Percentiles rank a stretch among this genome's conserved stretches.
These are phyloP conservation scores for Suillus paluster DNA, from an alignment of 768 basidiomycete genomes.

Conservation along the genomic window DNA sequence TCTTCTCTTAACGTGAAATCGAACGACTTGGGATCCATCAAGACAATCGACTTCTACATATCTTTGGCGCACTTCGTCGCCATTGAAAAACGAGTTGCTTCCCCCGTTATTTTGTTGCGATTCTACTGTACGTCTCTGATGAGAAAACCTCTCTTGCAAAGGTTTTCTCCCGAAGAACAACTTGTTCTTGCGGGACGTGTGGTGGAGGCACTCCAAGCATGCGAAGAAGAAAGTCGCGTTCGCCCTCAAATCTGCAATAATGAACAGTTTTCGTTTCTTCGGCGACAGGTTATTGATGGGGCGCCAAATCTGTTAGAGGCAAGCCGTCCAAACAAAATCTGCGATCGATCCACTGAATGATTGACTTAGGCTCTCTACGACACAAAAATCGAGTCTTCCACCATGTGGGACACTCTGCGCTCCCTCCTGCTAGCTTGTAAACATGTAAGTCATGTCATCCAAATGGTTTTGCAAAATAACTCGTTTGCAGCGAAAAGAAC, in stretches of 20 bases:
- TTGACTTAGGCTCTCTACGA: conserved; percentile 22
- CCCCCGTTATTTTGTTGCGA: conserved; percentile 51
- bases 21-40: conserved; percentile 37
- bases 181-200: conserved; percentile 50
- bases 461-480: conserved; percentile 27
- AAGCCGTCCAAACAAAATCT: conserved; percentile 24
- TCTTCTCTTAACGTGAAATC: conserved; percentile 36
- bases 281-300: conserved; percentile 54
- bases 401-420: conserved; percentile 30
- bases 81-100: conserved; percentile 44
- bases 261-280: conserved; percentile 40
- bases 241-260: conserved; percentile 29
- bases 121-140: conserved; percentile 53
- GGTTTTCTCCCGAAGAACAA: conserved; percentile 48
- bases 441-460: conserved; percentile 26
- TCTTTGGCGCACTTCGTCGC: conserved; percentile 49
- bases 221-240: conserved; percentile 34
- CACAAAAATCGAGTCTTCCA: conserved; percentile 26
- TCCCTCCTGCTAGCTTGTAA: conserved; percentile 25
- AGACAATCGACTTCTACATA: conserved; percentile 46
- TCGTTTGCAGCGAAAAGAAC: conserved; percentile 45
- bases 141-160: conserved; percentile 52
- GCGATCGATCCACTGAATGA: conserved; percentile 10
- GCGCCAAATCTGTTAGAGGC: conserved; percentile 51
- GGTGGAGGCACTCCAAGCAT: conserved; percentile 46